phyloP scores from a whole-genome alignment of 345 rosid genomes.

The Clausena lansium region DNA sequence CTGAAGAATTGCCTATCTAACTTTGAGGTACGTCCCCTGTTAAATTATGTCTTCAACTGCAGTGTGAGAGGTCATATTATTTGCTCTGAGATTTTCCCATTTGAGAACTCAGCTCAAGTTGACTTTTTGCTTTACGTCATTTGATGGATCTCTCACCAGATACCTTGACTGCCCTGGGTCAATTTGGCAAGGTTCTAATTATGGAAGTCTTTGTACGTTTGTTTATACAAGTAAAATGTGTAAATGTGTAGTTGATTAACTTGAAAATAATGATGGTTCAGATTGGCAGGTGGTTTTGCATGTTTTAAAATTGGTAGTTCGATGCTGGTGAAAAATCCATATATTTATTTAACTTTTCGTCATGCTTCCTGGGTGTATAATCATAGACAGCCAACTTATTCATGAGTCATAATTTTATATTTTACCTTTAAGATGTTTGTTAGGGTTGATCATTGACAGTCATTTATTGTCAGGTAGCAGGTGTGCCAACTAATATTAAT shows the following conservation, averaged over 20 bases:
- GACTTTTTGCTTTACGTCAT: background rate
- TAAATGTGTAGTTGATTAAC: background rate
- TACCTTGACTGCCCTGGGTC: background rate
- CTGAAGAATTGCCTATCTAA: slow-evolving; percentile 79
- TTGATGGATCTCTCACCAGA: slow-evolving; percentile 3
- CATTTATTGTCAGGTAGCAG: slow-evolving; percentile 71
- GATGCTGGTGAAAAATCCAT: background rate
- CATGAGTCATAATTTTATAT: background rate
- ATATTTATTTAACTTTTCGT: too few relatives aligned
- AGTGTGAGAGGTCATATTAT: background rate
- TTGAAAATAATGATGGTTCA: slow-evolving; percentile 7
- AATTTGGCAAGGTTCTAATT: background rate
- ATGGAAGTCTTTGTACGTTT: background rate
- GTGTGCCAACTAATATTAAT: slow-evolving; percentile 87
- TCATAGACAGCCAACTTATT: background rate
- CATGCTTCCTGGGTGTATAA: too few relatives aligned
- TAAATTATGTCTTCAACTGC: slow-evolving; percentile 11
- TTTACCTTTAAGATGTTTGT: background rate
- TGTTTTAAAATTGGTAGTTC: background rate
- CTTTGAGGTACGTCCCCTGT: slow-evolving; percentile 62
- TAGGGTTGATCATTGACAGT: slow-evolving; percentile 11
- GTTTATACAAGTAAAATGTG: background rate
- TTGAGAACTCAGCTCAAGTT: slow-evolving; percentile 11
- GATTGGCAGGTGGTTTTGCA: slow-evolving; percentile 3
- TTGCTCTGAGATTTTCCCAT: background rate